Percentiles rank a stretch among this genome's conserved stretches.
Conservation (phyloP, 106 monocot species). For the Dactylorhiza incarnata region DNA sequence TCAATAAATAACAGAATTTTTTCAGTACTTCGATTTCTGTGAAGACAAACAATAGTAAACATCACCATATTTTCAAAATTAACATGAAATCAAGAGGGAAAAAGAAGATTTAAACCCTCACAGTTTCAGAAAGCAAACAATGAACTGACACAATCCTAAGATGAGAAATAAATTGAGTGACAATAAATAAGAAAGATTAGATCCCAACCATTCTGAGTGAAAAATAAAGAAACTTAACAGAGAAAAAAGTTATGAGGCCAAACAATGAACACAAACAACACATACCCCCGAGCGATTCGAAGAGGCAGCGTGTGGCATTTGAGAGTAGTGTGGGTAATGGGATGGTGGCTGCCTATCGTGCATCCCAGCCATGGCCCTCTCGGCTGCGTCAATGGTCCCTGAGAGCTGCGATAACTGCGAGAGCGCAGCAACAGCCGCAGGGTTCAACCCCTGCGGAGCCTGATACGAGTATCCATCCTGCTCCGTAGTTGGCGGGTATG, state of each 20-base stretch:
- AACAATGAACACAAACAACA: background rate
- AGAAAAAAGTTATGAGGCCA: background rate
- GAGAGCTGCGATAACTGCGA: conserved; percentile 26
- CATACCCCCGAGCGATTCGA: background rate
- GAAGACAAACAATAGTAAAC: background rate
- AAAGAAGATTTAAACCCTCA: background rate
- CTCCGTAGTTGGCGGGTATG: background rate
- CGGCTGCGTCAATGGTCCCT: conserved; percentile 15
- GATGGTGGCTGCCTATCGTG: background rate
- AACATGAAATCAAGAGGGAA: background rate
- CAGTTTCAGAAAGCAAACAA: background rate
- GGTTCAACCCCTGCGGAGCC: conserved; percentile 12
- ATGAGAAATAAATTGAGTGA: background rate
- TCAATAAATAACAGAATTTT: background rate
- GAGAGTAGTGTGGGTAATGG: background rate
- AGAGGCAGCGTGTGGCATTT: background rate
- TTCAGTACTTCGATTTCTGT: background rate
- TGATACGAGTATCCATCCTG: background rate
- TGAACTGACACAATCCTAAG: background rate
- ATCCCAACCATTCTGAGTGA: background rate
- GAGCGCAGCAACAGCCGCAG: conserved; percentile 20
- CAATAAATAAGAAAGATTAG: background rate
- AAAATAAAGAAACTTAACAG: background rate
- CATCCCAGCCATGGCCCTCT: conserved; percentile 13
- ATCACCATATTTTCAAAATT: background rate